phyloP scores from a whole-genome alignment of 208 protist species.

The Trypanosoma boissoni region DNA sequence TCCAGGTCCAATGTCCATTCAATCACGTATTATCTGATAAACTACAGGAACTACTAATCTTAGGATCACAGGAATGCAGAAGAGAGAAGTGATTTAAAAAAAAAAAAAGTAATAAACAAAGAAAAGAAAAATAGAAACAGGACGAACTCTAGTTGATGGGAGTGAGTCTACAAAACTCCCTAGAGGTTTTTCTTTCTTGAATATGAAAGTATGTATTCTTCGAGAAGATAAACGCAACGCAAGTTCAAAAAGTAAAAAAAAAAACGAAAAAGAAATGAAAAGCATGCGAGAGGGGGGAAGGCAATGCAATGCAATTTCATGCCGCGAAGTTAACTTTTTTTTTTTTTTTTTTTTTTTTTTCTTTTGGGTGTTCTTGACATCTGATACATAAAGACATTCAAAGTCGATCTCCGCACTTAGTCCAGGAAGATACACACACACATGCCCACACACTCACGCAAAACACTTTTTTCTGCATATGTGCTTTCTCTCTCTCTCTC shows the following conservation, averaged over 20 bases:
- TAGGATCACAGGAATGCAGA: neutral
- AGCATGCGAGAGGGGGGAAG: slow-evolving; percentile 3
- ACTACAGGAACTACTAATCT: neutral
- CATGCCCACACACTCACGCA: no score
- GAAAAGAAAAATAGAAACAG: slow-evolving; percentile 9
- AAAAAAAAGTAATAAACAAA: slow-evolving; percentile 9
- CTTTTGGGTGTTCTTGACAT: neutral
- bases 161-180: no score
- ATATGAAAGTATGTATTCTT: no score
- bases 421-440: no score
- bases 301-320: neutral
- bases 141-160: no score
- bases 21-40: neutral
- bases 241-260: neutral
- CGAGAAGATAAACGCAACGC: no score
- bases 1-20: slow-evolving; percentile 23
- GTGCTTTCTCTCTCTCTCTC: no score
- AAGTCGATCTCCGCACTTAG: no score
- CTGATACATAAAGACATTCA: no score
- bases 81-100: slow-evolving; percentile 16
- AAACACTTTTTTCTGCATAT: no score
- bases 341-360: neutral
- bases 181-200: no score
- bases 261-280: slow-evolving; percentile 1
- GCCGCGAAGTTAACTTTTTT: neutral